Base-by-base conservation (phyloP, 2,329 filamentous ascomycete species). In the Stenocarpella maydis region DNA sequence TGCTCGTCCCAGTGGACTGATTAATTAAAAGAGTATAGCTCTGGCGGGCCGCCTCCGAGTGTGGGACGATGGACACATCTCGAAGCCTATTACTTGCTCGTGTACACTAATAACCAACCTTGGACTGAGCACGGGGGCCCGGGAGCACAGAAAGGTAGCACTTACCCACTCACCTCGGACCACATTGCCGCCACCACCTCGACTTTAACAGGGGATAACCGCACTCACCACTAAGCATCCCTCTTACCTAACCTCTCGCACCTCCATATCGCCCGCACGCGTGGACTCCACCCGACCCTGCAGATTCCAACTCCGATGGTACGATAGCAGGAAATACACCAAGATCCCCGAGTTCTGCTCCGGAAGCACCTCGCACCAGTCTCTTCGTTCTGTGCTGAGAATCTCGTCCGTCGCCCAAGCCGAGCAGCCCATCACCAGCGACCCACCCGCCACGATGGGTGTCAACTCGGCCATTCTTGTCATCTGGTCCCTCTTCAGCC, bases 41-140 rank as follows among this genome's bases (percentile, higher is more conserved):
- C 10, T 2, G 28, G 43, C 58, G 58, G 58, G 43, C 58, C 58
- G 58, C 8, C n/a, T 49, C 26, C 43, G 14, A 63, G 49, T 49
- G 58, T 63, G 58, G 58, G 58, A 63, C 58, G 43, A 8, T 14
- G 28, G 58, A 63, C 28, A 21, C 31, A n/a, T 49, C 28, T 49
- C 28, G 58, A 49, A 17, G 58, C 14, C n/a, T 63, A 63, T 63
- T 63, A 63, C 58, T 63, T 63, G 58, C 58, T 63, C 58, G 45
- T 63, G 41, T 63, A n/a, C n/a, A n/a, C n/a, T n/a, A 37, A 63
- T 63, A 63, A 49, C 34, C 58, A 37, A 63, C 41, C 41, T 45
- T 45, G 41, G 41, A 45, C n/a, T 12, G 24, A 28, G 28, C 58
- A 28, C 43, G 58, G 43, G 58, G 37, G 58, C 43, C n/a, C 43